These are phyloP conservation scores for Physcomitrellopsis africana DNA, from an alignment of 225 moss, liverwort and hornwort genomes.

Conservation along the genomic window DNA sequence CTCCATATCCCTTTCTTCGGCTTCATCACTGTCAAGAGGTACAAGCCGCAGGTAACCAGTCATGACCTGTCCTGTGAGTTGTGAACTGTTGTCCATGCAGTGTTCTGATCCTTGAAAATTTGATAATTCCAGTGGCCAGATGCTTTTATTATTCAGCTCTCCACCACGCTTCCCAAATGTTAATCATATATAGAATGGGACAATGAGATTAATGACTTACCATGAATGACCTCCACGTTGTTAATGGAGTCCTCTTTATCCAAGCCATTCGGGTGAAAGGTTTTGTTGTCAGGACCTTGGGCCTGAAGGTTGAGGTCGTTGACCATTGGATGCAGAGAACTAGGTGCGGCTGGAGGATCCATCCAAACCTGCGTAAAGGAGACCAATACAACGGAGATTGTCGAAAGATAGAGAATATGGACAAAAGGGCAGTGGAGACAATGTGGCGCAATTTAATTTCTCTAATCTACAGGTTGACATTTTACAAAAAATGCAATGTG, in stretches of 20 bases:
- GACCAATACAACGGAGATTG: background rate
- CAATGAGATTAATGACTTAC: conserved; percentile 28
- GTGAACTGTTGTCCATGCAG: background rate
- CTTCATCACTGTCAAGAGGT: conserved; percentile 37
- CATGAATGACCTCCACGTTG: conserved; percentile 68
- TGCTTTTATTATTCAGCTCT: background rate
- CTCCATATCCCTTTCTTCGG: conserved; percentile 45
- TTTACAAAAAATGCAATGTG: background rate
- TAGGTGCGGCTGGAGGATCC: conserved; percentile 69
- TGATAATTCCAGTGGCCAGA: background rate
- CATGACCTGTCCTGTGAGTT: no score
- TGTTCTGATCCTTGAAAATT: background rate
- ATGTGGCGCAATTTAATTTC: background rate
- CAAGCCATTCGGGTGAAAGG: conserved; percentile 50
- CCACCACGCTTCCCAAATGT: background rate
- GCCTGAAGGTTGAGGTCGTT: conserved; percentile 65
- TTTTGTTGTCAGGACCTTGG: conserved; percentile 28
- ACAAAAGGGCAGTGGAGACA: no score
- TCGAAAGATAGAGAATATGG: background rate
- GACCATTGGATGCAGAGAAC: conserved; percentile 62
- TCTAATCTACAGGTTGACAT: background rate
- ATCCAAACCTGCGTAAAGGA: conserved; percentile 61
- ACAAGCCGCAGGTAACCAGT: background rate
- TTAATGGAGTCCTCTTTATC: conserved; percentile 45
- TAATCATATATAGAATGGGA: background rate